Conservation (phyloP, 2,329 filamentous ascomycete species). For the Venturia asperata region DNA sequence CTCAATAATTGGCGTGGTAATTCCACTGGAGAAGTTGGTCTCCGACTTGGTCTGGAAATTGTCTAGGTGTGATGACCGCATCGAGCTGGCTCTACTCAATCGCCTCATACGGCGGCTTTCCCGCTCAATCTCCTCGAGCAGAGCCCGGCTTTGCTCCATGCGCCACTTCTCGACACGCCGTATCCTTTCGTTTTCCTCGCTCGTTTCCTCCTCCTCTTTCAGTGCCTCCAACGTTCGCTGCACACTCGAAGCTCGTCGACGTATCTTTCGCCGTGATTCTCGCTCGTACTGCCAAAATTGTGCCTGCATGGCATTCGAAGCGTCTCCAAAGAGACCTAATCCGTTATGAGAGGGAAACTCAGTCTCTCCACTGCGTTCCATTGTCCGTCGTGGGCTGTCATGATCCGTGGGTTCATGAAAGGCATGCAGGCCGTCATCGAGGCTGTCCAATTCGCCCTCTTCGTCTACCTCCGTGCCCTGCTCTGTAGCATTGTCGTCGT, state of each 20-base stretch:
- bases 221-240: constrained; percentile 51
- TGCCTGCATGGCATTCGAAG: constrained; percentile 58
- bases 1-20: constrained; percentile 3
- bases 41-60: constrained; percentile 19
- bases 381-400: constrained; percentile 36
- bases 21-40: constrained; percentile 13
- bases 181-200: constrained; percentile 64
- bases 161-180: constrained; percentile 87
- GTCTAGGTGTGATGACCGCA: neutral
- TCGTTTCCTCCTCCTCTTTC: constrained; percentile 43
- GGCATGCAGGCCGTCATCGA: constrained; percentile 85
- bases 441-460: constrained; percentile 79
- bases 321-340: constrained; percentile 63
- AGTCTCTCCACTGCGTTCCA: constrained; percentile 53
- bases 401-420: constrained; percentile 59
- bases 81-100: constrained; percentile 50
- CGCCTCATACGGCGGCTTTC: constrained; percentile 62
- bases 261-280: constrained; percentile 54
- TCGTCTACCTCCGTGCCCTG: constrained; percentile 40
- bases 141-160: constrained; percentile 76
- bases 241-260: constrained; percentile 43
- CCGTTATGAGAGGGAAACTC: constrained; percentile 91
- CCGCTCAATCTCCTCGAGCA: constrained; percentile 82
- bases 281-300: constrained; percentile 84
- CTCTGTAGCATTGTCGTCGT: constrained; percentile 34